A percentile compares a stretch with the other conserved stretches of the same genome.
Conservation (phyloP, 169 alveolate genomes). For the Plasmodium fragile region DNA sequence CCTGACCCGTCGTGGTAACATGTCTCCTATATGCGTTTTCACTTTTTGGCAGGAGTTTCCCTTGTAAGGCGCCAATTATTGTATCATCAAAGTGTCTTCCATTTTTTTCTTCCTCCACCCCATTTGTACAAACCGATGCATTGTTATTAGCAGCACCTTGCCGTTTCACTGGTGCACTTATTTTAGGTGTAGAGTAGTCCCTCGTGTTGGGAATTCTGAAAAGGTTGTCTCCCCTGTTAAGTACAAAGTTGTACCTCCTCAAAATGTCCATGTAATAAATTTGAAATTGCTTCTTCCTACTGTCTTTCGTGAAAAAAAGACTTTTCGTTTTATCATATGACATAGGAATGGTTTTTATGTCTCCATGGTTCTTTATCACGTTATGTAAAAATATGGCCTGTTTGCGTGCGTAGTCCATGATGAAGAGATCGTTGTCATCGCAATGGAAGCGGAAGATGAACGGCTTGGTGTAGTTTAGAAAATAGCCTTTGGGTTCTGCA, state of each 20-base stretch:
- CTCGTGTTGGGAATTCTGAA: background rate
- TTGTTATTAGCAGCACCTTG: background rate
- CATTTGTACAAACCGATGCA: background rate
- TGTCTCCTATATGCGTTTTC: background rate
- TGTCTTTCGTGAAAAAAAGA: conserved; percentile 14
- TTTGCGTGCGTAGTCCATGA: conserved; percentile 34
- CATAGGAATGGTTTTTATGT: background rate
- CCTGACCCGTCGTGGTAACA: background rate
- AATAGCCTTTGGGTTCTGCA: background rate
- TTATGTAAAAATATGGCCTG: conserved; percentile 47
- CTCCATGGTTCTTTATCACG: conserved; percentile 25
- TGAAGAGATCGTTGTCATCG: conserved; percentile 45
- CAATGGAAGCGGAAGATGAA: conserved; percentile 35
- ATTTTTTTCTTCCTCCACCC: background rate
- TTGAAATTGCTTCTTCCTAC: conserved; percentile 35
- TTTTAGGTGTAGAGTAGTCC: background rate
- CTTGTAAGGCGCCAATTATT: background rate
- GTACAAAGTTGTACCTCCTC: conserved; percentile 19
- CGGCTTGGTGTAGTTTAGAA: conserved; percentile 38
- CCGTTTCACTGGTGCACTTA: background rate
- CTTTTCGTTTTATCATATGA: conserved; percentile 22
- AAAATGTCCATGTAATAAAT: conserved; percentile 17
- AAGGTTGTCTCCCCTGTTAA: background rate
- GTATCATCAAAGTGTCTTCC: background rate
- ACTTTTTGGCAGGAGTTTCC: background rate